Percentiles rank a stretch among this genome's conserved stretches.
Evolutionary conservation across 106 monocot genomes (phyloP).

Genomic region (Cymbidium sinense): DNA sequence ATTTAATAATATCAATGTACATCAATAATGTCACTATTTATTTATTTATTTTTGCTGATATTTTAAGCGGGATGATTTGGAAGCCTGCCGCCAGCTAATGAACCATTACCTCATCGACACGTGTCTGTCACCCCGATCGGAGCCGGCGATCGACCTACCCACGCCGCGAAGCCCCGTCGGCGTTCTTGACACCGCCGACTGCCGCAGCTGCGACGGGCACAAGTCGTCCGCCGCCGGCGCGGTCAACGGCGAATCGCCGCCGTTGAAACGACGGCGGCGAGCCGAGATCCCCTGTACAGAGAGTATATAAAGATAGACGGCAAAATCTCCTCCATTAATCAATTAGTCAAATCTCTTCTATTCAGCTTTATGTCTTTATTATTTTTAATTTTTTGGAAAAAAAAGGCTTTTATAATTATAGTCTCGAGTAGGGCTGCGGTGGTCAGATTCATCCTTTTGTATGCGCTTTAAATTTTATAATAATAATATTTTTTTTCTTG

Average conservation of each 20-base stretch:
- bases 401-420: no score
- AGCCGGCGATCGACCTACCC: slow-evolving; percentile 11
- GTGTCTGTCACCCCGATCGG: slow-evolving; percentile 11
- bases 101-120: slow-evolving; percentile 35
- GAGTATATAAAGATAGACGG: not conserved
- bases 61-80: slow-evolving; percentile 41
- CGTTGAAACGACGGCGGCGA: slow-evolving; percentile 23
- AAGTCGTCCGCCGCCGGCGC: slow-evolving; percentile 12
- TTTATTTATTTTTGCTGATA: no score
- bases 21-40: no score
- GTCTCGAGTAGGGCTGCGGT: no score
- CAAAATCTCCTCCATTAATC: no score
- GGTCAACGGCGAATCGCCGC: slow-evolving; percentile 4
- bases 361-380: no score
- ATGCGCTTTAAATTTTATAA: no score
- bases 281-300: slow-evolving; percentile 20
- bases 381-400: no score
- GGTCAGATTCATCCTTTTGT: no score
- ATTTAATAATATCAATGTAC: no score
- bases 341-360: not conserved
- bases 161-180: slow-evolving; percentile 53
- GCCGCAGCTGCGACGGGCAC: slow-evolving; percentile 48
- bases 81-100: slow-evolving; percentile 53
- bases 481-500: no score
- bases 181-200: slow-evolving; percentile 67